Percentiles rank a stretch among this genome's conserved stretches.
These are phyloP conservation scores for Fimicolochytrium jonesii DNA, from an alignment of 192 early-diverging fungal species.

Conservation along the genomic window DNA sequence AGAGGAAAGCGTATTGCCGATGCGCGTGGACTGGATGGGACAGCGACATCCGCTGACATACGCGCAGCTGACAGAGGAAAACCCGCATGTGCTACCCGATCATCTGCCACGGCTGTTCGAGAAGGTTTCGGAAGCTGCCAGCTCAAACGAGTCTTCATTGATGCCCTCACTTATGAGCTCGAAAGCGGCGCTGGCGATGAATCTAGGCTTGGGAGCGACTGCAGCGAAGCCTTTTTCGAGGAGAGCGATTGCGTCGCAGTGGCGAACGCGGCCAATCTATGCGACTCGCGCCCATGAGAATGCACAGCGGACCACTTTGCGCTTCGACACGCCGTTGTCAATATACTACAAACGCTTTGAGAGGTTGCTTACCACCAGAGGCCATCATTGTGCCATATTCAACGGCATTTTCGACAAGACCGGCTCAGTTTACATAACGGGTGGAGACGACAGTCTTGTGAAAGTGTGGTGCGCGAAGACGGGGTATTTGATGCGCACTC, in stretches of 20 bases:
- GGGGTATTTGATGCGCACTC: conserved; percentile 71
- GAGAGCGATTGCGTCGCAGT: neutral
- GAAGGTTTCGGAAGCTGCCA: neutral
- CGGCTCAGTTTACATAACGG: conserved; percentile 70
- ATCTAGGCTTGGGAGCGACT: neutral
- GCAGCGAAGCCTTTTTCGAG: neutral
- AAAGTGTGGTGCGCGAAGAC: conserved; percentile 80
- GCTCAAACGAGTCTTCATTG: too few species aligned
- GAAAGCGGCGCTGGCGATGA: neutral
- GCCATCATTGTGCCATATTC: conserved; percentile 73
- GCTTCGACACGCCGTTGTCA: too few species aligned
- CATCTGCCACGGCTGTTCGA: neutral
- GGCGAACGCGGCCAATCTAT: neutral
- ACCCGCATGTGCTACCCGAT: neutral
- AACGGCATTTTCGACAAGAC: conserved; percentile 74
- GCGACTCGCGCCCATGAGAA: neutral
- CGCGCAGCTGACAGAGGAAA: conserved; percentile 57
- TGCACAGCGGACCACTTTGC: too few species aligned
- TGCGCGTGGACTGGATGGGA: conserved; percentile 70
- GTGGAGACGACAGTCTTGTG: conserved; percentile 82
- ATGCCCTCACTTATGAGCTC: neutral
- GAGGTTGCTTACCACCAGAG: conserved; percentile 60
- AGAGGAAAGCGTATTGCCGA: conserved; percentile 55
- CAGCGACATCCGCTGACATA: conserved; percentile 43
- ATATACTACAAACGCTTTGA: conserved; percentile 15